Conservation (phyloP, 116 monocot genomes). For the Papilionanthe hybrid region DNA sequence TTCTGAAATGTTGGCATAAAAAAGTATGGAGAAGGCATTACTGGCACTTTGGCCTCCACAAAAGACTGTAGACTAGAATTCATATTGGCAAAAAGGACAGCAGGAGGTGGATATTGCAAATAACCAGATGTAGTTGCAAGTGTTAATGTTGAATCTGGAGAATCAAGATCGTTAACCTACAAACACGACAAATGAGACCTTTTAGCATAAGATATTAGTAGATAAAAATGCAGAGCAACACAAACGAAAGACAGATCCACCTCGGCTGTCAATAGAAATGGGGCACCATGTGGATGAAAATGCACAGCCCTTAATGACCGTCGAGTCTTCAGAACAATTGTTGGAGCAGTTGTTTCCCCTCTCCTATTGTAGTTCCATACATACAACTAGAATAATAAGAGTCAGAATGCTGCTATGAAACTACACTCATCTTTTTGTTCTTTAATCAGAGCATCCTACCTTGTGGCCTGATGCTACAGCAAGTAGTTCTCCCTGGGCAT, state of each 20-base stretch:
- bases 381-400: slow-evolving; percentile 52
- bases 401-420: not conserved
- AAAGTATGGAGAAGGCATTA: slow-evolving; percentile 35
- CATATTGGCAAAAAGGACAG: slow-evolving; percentile 53
- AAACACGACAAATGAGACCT: slow-evolving; percentile 11
- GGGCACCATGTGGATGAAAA: slow-evolving; percentile 97
- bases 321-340: slow-evolving; percentile 76
- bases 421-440: not conserved
- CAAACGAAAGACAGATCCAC: slow-evolving; percentile 22
- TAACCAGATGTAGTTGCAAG: slow-evolving; percentile 79
- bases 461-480: slow-evolving; percentile 99
- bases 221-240: not conserved
- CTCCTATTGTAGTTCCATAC: slow-evolving; percentile 91
- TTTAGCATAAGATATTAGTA: not conserved
- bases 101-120: slow-evolving; percentile 81
- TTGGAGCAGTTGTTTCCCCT: slow-evolving; percentile 62
- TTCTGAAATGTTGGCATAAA: slow-evolving; percentile 37
- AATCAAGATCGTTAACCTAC: slow-evolving; percentile 96
- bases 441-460: slow-evolving; percentile 26
- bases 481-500: slow-evolving; percentile 91
- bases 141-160: slow-evolving; percentile 79
- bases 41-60: slow-evolving; percentile 24
- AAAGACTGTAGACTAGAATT: slow-evolving; percentile 24
- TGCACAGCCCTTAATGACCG: slow-evolving; percentile 96
- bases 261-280: slow-evolving; percentile 90